These are phyloP conservation scores for Centella asiatica DNA, from an alignment of 129 eudicot species.

Conservation along the genomic window DNA sequence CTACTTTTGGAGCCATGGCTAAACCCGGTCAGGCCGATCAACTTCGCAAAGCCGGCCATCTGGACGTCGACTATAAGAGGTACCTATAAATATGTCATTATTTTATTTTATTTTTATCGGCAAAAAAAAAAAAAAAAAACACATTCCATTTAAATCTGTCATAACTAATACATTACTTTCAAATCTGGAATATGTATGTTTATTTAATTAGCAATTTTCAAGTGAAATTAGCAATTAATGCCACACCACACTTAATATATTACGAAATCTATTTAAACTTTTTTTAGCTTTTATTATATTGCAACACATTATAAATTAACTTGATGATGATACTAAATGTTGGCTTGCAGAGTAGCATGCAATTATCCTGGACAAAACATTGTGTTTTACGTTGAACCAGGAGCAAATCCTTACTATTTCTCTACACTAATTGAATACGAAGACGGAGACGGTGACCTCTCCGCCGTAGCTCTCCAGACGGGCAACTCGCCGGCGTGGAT, in stretches of 20 bases:
- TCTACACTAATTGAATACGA: constrained; percentile 20
- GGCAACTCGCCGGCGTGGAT: constrained; percentile 19
- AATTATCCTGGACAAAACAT: constrained; percentile 14
- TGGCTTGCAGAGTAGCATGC: constrained; percentile 26
- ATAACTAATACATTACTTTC: no score
- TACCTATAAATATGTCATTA: background rate
- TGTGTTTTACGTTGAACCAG: constrained; percentile 24
- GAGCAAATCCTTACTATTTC: constrained; percentile 29
- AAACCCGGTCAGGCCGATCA: constrained; percentile 2
- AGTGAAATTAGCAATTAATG: no score
- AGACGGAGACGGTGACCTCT: constrained; percentile 31
- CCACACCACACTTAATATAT: no score
- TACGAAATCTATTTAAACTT: background rate
- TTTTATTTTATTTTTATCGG: background rate
- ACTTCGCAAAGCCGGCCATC: background rate
- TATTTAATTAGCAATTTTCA: no score
- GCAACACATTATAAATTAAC: no score
- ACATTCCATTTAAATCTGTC: no score
- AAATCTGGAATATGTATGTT: no score
- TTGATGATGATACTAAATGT: background rate
- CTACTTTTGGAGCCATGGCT: constrained; percentile 10
- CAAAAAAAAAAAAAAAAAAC: no score
- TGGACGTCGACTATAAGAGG: constrained; percentile 14
- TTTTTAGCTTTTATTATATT: background rate
- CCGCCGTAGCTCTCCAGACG: constrained; percentile 17